A percentile compares a stretch with the other conserved stretches of the same genome.
Evolutionary conservation across 257 asterid species (phyloP).

Genomic region (Nyctanthes arbortristis): DNA sequence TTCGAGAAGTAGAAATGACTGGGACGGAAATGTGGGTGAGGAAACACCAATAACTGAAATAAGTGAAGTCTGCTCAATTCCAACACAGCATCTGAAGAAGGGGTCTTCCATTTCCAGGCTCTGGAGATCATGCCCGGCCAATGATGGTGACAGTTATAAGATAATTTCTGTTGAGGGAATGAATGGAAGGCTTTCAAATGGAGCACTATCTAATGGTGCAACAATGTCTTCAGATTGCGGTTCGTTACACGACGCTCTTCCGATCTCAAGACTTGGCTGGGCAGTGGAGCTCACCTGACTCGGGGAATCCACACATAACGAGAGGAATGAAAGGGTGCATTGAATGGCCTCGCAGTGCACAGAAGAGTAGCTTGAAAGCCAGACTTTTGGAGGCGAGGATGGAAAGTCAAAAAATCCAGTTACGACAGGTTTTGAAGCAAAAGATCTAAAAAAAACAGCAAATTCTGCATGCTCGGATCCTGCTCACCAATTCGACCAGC

Average conservation of each 20-base stretch:
- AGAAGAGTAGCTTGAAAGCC: slow-evolving; percentile 57
- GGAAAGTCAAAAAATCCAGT: slow-evolving; percentile 57
- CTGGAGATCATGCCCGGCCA: slow-evolving; percentile 49
- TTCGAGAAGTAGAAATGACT: slow-evolving; percentile 35
- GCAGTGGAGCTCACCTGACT: slow-evolving; percentile 44
- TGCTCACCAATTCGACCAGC: neutral
- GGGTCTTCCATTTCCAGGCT: slow-evolving; percentile 53
- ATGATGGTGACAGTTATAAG: slow-evolving; percentile 51
- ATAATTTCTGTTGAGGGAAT: slow-evolving; percentile 40
- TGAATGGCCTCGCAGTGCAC: slow-evolving; percentile 56
- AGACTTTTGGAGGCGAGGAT: slow-evolving; percentile 61
- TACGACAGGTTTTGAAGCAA: slow-evolving; percentile 67
- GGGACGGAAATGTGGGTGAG: slow-evolving; percentile 39
- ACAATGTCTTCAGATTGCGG: slow-evolving; percentile 38
- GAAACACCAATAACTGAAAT: slow-evolving; percentile 46
- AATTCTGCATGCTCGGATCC: neutral
- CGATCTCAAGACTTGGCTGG: slow-evolving; percentile 43
- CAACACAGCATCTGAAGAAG: slow-evolving; percentile 45
- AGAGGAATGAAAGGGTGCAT: slow-evolving; percentile 62
- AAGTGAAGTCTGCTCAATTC: slow-evolving; percentile 41
- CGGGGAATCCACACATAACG: slow-evolving; percentile 41
- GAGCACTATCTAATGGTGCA: slow-evolving; percentile 39
- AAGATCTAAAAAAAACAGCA: slow-evolving; percentile 39
- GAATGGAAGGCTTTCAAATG: slow-evolving; percentile 38
- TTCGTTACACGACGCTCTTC: slow-evolving; percentile 41